Percentiles rank a stretch among this genome's conserved stretches.
phyloP scores from a whole-genome alignment of 2,329 filamentous ascomycete species.

The Plenodomus lindquistii region DNA sequence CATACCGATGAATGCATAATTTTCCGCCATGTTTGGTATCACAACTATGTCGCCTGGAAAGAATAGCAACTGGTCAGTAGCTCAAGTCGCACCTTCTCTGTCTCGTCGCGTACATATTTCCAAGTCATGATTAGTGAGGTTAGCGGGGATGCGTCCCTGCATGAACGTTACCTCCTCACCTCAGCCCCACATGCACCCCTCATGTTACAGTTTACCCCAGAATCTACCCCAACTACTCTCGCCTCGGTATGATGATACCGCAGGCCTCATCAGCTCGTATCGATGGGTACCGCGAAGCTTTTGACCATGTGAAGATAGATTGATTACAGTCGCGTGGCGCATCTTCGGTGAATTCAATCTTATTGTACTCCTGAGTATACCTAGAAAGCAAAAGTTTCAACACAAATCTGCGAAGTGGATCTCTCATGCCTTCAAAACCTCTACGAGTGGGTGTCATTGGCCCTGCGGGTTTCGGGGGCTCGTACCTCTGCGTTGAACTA shows the following conservation, averaged over 20 bases:
- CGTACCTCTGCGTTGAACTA: slow-evolving; percentile 38
- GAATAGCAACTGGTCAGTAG: background rate
- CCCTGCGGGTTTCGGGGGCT: slow-evolving; percentile 41
- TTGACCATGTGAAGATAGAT: background rate
- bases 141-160: background rate
- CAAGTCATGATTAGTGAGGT: background rate
- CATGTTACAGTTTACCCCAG: slow-evolving; percentile 16
- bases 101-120: background rate
- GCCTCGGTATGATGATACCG: slow-evolving; percentile 1
- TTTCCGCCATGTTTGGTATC: slow-evolving; percentile 33
- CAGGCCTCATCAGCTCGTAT: background rate
- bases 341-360: background rate
- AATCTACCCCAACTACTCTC: slow-evolving; percentile 18
- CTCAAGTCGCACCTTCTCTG: background rate
- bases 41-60: no score
- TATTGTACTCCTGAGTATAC: no score
- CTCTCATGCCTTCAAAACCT: slow-evolving; percentile 1
- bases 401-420: no score
- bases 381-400: no score
- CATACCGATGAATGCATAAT: slow-evolving; percentile 38
- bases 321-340: background rate
- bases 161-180: background rate
- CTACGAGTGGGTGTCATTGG: slow-evolving; percentile 38
- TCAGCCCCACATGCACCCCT: slow-evolving; percentile 38
- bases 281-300: background rate